A percentile compares a stretch with the other conserved stretches of the same genome.
Evolutionary conservation across 306 rosid genomes (phyloP).

Genomic region (Castanea crenata): DNA sequence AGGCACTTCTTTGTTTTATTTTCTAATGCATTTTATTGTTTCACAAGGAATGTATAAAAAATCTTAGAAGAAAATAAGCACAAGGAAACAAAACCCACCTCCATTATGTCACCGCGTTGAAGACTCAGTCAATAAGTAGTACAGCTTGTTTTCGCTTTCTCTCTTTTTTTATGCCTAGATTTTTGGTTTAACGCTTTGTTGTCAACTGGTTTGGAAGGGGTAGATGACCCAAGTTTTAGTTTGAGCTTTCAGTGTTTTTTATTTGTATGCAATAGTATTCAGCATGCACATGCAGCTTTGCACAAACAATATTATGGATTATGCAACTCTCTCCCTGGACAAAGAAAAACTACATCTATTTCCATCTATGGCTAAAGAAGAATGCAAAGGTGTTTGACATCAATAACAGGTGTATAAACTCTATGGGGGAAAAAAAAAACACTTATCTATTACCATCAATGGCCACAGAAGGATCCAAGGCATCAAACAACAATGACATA

Average conservation of each 20-base stretch:
- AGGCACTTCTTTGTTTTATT: too few species aligned
- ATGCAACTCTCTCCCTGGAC: neutral
- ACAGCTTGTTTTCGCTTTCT: slow-evolving; percentile 13
- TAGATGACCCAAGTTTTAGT: slow-evolving; percentile 18
- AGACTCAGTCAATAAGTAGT: slow-evolving; percentile 12
- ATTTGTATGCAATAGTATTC: neutral
- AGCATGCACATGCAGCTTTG: too few species aligned
- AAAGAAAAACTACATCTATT: neutral
- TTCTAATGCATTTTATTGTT: neutral
- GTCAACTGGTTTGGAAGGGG: neutral
- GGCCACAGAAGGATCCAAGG: neutral
- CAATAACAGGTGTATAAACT: slow-evolving; percentile 14
- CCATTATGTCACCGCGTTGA: slow-evolving; percentile 18
- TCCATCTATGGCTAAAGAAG: neutral
- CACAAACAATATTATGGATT: neutral
- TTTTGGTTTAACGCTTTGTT: neutral
- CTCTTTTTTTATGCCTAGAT: neutral
- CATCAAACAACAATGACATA: neutral
- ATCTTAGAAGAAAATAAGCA: slow-evolving; percentile 4
- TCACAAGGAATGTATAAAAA: neutral
- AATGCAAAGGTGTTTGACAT: neutral
- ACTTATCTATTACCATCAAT: neutral
- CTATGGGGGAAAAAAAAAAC: neutral
- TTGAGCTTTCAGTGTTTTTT: slow-evolving; percentile 1
- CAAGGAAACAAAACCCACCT: slow-evolving; percentile 6